Evolutionary conservation across 768 basidiomycete species (phyloP).

Genomic region (Pilatotrama ljubarskyi): DNA sequence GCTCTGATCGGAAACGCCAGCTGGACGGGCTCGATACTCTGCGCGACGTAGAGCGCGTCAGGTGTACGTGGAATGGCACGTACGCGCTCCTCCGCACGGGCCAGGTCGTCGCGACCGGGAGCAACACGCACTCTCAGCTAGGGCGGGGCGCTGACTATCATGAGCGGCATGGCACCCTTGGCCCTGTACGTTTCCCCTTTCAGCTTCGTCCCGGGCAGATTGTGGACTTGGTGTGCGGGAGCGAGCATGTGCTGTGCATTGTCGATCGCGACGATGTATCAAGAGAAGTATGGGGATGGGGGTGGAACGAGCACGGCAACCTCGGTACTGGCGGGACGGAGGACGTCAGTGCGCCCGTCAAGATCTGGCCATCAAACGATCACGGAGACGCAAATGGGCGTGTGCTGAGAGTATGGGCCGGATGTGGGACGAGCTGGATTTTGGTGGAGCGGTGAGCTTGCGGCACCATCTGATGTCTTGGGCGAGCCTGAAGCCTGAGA

Average conservation of each 20-base stretch:
- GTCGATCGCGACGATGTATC: conserved; percentile 10
- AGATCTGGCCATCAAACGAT: conserved; percentile 50
- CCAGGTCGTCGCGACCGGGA: conserved; percentile 51
- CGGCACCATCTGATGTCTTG: neutral
- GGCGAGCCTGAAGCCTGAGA: too few species aligned
- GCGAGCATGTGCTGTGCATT: conserved; percentile 73
- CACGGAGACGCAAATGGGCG: conserved; percentile 4
- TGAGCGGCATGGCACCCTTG: conserved; percentile 21
- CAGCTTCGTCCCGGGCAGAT: conserved; percentile 21
- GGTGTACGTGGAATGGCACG: conserved; percentile 83
- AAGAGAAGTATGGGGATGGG: conserved; percentile 78
- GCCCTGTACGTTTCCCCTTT: conserved; percentile 35
- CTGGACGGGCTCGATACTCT: conserved; percentile 40
- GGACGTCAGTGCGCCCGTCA: conserved; percentile 51
- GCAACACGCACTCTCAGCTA: conserved; percentile 63
- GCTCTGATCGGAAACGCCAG: conserved; percentile 74
- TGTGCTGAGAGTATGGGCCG: conserved; percentile 42
- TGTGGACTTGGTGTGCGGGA: conserved; percentile 63
- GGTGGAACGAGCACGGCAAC: conserved; percentile 99
- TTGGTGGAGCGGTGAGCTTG: conserved; percentile 12
- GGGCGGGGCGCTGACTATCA: conserved; percentile 38
- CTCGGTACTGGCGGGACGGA: conserved; percentile 65
- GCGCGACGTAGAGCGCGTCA: conserved; percentile 36
- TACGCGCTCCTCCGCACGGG: conserved; percentile 43
- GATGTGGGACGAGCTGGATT: conserved; percentile 56